A percentile compares a stretch with the other conserved stretches of the same genome.
Evolutionary conservation across 306 rosid species (phyloP).

Genomic region (Quercus aquifolioides): DNA sequence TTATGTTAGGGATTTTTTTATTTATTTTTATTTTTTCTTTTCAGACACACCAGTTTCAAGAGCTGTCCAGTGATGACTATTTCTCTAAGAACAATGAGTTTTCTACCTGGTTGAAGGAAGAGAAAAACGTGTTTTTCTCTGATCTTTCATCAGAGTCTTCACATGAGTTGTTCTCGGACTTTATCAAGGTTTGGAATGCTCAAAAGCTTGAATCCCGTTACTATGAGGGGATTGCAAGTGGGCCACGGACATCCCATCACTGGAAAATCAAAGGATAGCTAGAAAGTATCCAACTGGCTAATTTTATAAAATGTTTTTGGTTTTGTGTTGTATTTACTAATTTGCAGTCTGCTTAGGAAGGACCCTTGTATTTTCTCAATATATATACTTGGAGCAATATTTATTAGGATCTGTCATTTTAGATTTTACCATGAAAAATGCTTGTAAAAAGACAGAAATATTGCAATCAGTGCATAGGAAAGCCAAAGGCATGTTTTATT

Average conservation of each 20-base stretch:
- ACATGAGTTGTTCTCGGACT: slow-evolving; percentile 59
- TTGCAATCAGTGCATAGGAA: background rate
- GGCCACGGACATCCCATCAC: slow-evolving; percentile 72
- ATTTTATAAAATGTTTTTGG: background rate
- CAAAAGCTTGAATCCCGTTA: slow-evolving; percentile 62
- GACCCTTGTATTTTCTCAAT: background rate
- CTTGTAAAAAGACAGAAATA: background rate
- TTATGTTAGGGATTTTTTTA: background rate
- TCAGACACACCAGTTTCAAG: slow-evolving; percentile 49
- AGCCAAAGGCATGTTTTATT: background rate
- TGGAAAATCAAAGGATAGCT: slow-evolving; percentile 71
- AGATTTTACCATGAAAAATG: background rate
- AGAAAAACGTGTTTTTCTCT: slow-evolving; percentile 79
- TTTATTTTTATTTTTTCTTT: slow-evolving; percentile 7
- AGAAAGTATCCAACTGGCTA: background rate
- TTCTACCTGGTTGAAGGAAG: slow-evolving; percentile 90
- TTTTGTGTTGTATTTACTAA: background rate
- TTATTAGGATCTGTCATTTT: background rate
- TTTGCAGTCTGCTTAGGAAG: background rate
- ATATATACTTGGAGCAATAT: background rate
- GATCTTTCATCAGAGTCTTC: slow-evolving; percentile 76
- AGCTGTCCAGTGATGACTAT: slow-evolving; percentile 74
- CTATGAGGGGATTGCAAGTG: slow-evolving; percentile 78
- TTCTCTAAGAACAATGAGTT: slow-evolving; percentile 88
- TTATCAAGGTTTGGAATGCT: slow-evolving; percentile 73